These are phyloP conservation scores for Neoarthrinium moseri DNA, from an alignment of 2,329 filamentous ascomycete genomes.

Conservation along the genomic window DNA sequence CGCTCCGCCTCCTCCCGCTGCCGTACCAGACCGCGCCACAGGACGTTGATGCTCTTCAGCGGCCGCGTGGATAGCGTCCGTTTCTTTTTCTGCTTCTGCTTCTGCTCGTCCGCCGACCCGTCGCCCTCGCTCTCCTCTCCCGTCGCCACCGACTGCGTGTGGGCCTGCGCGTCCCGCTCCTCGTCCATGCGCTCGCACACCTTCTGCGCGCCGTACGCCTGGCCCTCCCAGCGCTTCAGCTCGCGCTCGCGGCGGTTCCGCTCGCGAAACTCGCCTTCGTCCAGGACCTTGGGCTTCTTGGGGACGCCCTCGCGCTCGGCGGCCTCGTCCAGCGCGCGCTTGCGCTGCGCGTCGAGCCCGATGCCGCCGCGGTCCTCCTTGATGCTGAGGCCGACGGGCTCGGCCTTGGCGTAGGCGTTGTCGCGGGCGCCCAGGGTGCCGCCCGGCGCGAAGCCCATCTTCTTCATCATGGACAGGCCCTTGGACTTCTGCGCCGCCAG, in stretches of 20 bases:
- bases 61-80: slow-evolving; percentile 44
- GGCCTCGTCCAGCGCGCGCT: slow-evolving; percentile 69
- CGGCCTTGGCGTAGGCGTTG: slow-evolving; percentile 40
- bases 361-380: slow-evolving; percentile 83
- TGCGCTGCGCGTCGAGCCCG: slow-evolving; percentile 79
- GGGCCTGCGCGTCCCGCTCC: slow-evolving; percentile 36
- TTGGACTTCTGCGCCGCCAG: slow-evolving; percentile 66
- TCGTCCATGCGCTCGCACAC: slow-evolving; percentile 75
- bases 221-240: slow-evolving; percentile 63
- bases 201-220: slow-evolving; percentile 76
- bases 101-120: slow-evolving; percentile 18
- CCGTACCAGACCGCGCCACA: slow-evolving; percentile 76
- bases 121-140: slow-evolving; percentile 15
- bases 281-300: slow-evolving; percentile 60
- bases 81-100: slow-evolving; percentile 25
- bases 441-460: slow-evolving; percentile 84
- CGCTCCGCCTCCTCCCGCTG: slow-evolving; percentile 68
- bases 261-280: slow-evolving; percentile 72
- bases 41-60: slow-evolving; percentile 68
- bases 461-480: slow-evolving; percentile 94
- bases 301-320: slow-evolving; percentile 42
- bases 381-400: slow-evolving; percentile 74
- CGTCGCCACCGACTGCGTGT: slow-evolving; percentile 6
- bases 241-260: slow-evolving; percentile 70
- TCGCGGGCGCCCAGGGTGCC: slow-evolving; percentile 68